These are phyloP conservation scores for Monosporascus ibericus DNA, from an alignment of 2,329 filamentous ascomycete genomes.

Conservation along the genomic window DNA sequence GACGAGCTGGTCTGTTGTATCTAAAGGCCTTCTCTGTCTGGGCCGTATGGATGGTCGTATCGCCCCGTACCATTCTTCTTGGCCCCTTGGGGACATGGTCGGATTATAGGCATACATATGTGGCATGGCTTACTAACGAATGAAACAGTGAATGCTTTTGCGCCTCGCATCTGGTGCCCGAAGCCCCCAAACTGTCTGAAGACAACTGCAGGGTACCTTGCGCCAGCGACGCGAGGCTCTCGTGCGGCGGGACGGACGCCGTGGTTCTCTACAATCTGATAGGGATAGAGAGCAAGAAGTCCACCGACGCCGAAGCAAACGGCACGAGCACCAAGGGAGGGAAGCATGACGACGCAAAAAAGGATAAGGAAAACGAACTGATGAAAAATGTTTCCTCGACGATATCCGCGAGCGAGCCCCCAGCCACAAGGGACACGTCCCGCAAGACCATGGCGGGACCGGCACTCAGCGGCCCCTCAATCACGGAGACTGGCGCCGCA, in stretches of 20 bases:
- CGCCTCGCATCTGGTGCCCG: slow-evolving; percentile 9
- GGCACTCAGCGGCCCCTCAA: no score
- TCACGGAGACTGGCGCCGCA: no score
- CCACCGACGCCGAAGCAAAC: not conserved
- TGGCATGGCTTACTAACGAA: not conserved
- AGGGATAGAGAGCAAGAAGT: not conserved
- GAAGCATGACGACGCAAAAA: not conserved
- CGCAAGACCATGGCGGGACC: not conserved
- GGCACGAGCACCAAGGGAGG: not conserved
- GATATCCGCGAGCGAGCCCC: not conserved
- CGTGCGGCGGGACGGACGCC: slow-evolving; percentile 16
- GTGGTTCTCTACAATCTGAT: slow-evolving; percentile 17
- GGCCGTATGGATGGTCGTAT: not conserved
- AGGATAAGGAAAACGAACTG: not conserved
- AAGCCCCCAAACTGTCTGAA: slow-evolving; percentile 10
- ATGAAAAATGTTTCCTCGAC: not conserved
- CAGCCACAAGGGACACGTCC: not conserved
- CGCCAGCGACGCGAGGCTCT: slow-evolving; percentile 13
- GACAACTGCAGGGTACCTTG: slow-evolving; percentile 19
- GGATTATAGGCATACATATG: no score
- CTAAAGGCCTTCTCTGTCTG: not conserved
- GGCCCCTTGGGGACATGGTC: no score
- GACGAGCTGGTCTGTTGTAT: no score
- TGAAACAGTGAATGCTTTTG: slow-evolving; percentile 19
- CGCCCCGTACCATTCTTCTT: not conserved